Evolutionary conservation across 257 asterid genomes (phyloP), one percentile per base, ranked within the genome.

Genomic region (Solanum rostratum): DNA sequence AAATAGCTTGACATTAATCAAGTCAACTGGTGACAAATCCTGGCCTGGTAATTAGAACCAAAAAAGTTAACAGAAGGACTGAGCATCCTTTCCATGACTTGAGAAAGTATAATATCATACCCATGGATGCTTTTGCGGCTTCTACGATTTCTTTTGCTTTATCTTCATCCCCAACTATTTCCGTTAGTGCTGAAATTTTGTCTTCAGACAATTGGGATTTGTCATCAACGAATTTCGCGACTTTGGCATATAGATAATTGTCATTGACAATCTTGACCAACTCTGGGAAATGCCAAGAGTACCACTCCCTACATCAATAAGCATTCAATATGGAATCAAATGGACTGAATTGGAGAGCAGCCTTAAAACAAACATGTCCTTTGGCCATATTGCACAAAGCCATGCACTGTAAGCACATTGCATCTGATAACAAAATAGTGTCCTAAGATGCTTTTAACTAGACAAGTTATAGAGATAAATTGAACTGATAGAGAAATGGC

Each of bases 111-210:
- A 84, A 84, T 65, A 59, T 54, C 45, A 14, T 89, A 96, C 99
- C 99, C 99, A 96, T 96, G 33, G 99, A 96, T 80, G 99, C 98
- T 90, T 96, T 96, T 33, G 99, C 97, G 82, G 99, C 98, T 89
- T 95, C 99, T 19, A 93, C 89, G 39, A 96, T 91, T 91, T 93
- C 98, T 87, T 93, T 96, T 50, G 99, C 99, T 93, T 93, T 96
- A 83, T 96, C 98, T 91, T 95, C 98, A 62, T 96, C 99, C 10
- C 97, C 98, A 15, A 95, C 91, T 74, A 93, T 88, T 83, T 95
- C 99, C 8, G 91, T 95, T 84, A 96, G 89, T 39, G 83, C 93
- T 0, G 96, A 53, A 69, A 96, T 79, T 24, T 90, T 86, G 39
- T 92, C 98, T 85, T 96, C 99, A 24, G 92, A 83, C 79, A 96